Percentiles rank a stretch among this genome's conserved stretches.
Evolutionary conservation across 768 basidiomycete genomes (phyloP).

Genomic region (Leccinum disarticulatum): DNA sequence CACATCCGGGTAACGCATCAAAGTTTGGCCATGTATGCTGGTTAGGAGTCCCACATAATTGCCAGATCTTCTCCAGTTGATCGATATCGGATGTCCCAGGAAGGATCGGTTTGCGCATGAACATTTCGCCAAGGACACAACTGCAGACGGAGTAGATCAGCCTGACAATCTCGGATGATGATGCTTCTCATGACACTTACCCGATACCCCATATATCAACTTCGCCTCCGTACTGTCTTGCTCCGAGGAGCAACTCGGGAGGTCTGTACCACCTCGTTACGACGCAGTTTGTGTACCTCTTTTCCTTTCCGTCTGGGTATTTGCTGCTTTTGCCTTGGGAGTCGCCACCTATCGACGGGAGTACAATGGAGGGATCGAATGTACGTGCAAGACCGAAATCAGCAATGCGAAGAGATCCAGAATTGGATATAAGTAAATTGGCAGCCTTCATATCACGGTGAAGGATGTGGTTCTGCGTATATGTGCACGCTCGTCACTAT

Average conservation of each 20-base stretch:
- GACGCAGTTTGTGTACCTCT: conserved; percentile 93
- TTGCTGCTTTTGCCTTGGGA: conserved; percentile 25
- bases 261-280: conserved; percentile 95
- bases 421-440: conserved; percentile 89
- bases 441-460: conserved; percentile 99
- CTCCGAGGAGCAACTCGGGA: conserved; percentile 88
- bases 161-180: not conserved
- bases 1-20: conserved; percentile 74
- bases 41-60: conserved; percentile 85
- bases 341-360: conserved; percentile 22
- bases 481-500: conserved; percentile 10
- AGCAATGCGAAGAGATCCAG: conserved; percentile 82
- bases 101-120: conserved; percentile 80
- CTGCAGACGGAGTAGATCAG: conserved; percentile 38
- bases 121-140: conserved; percentile 98
- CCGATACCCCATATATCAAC: conserved; percentile 99
- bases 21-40: conserved; percentile 80
- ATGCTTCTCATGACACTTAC: conserved; percentile 41
- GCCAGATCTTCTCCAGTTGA: conserved; percentile 88
- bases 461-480: conserved; percentile 82
- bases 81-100: conserved; percentile 88
- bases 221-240: conserved; percentile 86
- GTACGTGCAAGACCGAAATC: conserved; percentile 96
- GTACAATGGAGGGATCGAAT: conserved; percentile 54
- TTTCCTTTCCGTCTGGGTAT: conserved; percentile 48